Evolutionary conservation across 129 eudicot genomes (phyloP), one percentile per base, ranked within the genome.

Genomic region (Pittosporum tobira): DNA sequence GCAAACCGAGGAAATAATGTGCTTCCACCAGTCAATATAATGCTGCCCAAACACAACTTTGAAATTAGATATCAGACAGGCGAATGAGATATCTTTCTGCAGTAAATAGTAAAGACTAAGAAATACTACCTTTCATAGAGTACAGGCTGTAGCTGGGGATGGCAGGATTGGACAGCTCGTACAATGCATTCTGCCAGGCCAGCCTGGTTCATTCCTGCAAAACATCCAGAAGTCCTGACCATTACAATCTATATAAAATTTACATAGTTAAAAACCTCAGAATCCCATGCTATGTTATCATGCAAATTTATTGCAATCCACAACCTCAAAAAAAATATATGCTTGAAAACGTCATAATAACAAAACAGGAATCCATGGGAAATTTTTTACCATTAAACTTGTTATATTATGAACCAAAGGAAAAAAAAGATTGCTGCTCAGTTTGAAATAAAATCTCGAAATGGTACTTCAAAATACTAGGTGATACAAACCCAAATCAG

Each of bases 171-270:
- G 61, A 93, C 82, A 53, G 99, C 80, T 59, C 96, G 81, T 36
- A 87, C 85, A 31, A 93, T 84, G 72, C 99, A 93, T 68, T 93
- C 99, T 1, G 99, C 94, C 26, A 93, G 77, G 69, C 99, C 99
- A 67, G 99, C 99, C 64, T 93, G 82, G 69, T 93, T 87, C 94
- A 93, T 76, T 64, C 99, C 99, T 93, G 59, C 15, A 71, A 12
- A 53, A 72, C 31, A 66, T 54, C 14, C 59, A 61, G 59, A 75
- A 48, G 56, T 69, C 25, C 26, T 65, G 46, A 14, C 46, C 26
- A 27, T 34, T 26, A 29, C 6, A 40, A 40, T 37, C 19, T 29
- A 45, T 27, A 28, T 19, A 25, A 44, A 30, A n/a, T 16, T 25
- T 2, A 52, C 36, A 24, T 4, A 8, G 3, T 5, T 13, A 26